A percentile compares a stretch with the other conserved stretches of the same genome.
These are phyloP conservation scores for Luffa acutangula DNA, from an alignment of 306 rosid species.

Conservation along the genomic window DNA sequence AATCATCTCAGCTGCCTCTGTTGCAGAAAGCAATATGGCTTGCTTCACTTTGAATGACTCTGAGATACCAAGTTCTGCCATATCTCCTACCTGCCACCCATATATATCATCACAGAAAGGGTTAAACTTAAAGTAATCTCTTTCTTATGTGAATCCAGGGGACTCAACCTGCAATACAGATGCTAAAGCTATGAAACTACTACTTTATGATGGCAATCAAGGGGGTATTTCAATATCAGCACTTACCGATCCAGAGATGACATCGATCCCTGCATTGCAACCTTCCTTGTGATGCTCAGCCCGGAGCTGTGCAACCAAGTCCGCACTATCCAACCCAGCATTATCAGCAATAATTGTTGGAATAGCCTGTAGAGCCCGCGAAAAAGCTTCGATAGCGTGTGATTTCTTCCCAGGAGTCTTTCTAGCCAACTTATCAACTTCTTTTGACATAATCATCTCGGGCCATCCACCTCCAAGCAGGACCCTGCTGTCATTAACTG, in stretches of 20 bases:
- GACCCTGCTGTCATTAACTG: slow-evolving; percentile 86
- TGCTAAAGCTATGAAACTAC: too few species aligned
- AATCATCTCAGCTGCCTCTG: slow-evolving; percentile 98
- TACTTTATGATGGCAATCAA: neutral
- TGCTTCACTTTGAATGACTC: slow-evolving; percentile 94
- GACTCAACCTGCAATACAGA: too few species aligned
- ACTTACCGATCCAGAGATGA: slow-evolving; percentile 90
- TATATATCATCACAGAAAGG: too few species aligned
- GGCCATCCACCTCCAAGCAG: slow-evolving; percentile 98
- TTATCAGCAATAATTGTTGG: slow-evolving; percentile 92
- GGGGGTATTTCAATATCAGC: neutral
- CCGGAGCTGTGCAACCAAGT: slow-evolving; percentile 84
- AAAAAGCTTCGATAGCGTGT: slow-evolving; percentile 93
- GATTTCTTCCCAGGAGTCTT: slow-evolving; percentile 94
- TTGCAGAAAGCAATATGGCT: slow-evolving; percentile 81
- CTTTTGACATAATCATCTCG: slow-evolving; percentile 94
- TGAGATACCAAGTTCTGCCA: slow-evolving; percentile 67
- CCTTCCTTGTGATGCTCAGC: slow-evolving; percentile 91
- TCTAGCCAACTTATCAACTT: slow-evolving; percentile 78
- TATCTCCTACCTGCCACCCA: slow-evolving; percentile 68
- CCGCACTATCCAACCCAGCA: slow-evolving; percentile 99
- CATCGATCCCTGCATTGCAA: slow-evolving; percentile 80
- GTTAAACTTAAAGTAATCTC: too few species aligned
- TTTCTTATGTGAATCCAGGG: too few species aligned
- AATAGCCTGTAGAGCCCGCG: slow-evolving; percentile 74